Percentiles rank a stretch among this genome's conserved stretches.
phyloP scores from a whole-genome alignment of 768 basidiomycete species.

The Brasilioporus rufonigricans region DNA sequence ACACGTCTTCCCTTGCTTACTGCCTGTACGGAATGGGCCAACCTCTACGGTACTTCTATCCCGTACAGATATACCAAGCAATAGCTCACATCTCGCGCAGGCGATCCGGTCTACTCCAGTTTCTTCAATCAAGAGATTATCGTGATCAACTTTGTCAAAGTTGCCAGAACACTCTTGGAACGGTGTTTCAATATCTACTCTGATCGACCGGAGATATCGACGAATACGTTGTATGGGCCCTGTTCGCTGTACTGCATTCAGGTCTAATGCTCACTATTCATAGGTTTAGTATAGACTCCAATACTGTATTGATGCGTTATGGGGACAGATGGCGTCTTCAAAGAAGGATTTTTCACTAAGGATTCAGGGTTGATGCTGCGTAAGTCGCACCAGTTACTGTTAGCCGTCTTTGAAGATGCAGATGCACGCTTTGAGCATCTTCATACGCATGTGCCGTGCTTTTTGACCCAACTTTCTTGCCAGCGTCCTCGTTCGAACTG shows the following conservation, averaged over 20 bases:
- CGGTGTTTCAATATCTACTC: slow-evolving; percentile 30
- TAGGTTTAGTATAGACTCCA: slow-evolving; percentile 35
- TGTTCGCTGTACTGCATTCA: neutral
- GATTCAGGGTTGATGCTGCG: slow-evolving; percentile 29
- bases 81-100: slow-evolving; percentile 9
- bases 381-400: slow-evolving; percentile 30
- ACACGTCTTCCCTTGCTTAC: slow-evolving; percentile 25
- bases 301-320: slow-evolving; percentile 34
- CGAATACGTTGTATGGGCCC: slow-evolving; percentile 14
- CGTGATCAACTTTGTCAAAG: slow-evolving; percentile 27
- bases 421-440: slow-evolving; percentile 22
- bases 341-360: slow-evolving; percentile 36
- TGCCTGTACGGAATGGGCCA: slow-evolving; percentile 19
- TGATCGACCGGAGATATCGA: slow-evolving; percentile 31
- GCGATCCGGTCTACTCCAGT: slow-evolving; percentile 25
- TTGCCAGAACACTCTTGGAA: slow-evolving; percentile 26
- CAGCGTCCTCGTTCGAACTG: slow-evolving; percentile 9
- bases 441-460: slow-evolving; percentile 9
- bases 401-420: slow-evolving; percentile 25
- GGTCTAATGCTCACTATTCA: neutral
- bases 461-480: neutral
- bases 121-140: slow-evolving; percentile 25
- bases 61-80: neutral
- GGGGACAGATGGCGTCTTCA: slow-evolving; percentile 37
- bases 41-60: slow-evolving; percentile 11